Evolutionary conservation across 768 basidiomycete genomes (phyloP), one percentile per base, ranked within the genome.

Genomic region (Boletus pseudopeckii): DNA sequence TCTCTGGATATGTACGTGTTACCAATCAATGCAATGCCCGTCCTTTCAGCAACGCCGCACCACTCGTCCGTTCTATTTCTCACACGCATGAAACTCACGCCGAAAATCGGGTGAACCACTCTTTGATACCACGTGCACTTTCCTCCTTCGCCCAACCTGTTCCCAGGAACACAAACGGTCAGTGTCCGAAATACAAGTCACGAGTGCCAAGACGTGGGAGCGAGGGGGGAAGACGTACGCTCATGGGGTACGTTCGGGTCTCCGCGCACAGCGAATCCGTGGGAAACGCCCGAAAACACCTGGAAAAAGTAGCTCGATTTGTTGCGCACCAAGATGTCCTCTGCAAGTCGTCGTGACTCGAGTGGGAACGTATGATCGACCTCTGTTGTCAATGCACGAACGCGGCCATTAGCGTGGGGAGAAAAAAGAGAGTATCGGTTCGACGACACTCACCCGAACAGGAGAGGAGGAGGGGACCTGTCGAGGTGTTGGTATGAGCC

Each of bases 81-180:
- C 28, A 4, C 20, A 7, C 17, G 15, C 14, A 8, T 2, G 15
- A 10, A 7, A 4, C 22, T 46, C 36, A 48, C 24, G 34, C 5
- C 1, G 24, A 48, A 7, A 26, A 48, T 26, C 34, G 46, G n/a
- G 24, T 18, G 60, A 81, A 81, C 80, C 81, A 83, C 2, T 58
- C 65, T 11, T 75, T 61, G 36, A 81, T 70, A 24, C 76, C 75
- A 3, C 73, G 70, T 2, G 80, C 80, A 15, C 78, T 77, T 52
- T 83, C 78, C 51, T 83, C 82, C 63, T 81, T 82, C 4, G 79
- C 79, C 80, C 80, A 83, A 18, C 81, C 81, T 83, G 45, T 37
- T 22, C 13, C 44, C n/a, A 26, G 4, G 32, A 6, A 30, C 48
- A 18, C 11, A 39, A n/a, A 39, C 17, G n/a, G 7, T 48, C 11